phyloP scores from a whole-genome alignment of 1,139 yeast species.

The Sugiyamaella pinicola region DNA sequence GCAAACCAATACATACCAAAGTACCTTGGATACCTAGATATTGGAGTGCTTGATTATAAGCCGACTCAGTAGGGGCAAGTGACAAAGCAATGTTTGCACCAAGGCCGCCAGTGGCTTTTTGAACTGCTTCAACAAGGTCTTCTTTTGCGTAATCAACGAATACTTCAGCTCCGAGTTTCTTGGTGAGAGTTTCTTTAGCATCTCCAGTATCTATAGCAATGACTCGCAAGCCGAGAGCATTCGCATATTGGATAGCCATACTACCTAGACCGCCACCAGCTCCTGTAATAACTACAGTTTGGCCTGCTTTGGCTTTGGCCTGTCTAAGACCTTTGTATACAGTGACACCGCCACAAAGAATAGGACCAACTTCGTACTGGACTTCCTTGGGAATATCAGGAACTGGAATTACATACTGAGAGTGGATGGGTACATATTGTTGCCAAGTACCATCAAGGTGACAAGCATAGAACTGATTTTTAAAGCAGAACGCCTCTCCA shows the following conservation, averaged over 20 bases:
- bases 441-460: slow-evolving; percentile 78
- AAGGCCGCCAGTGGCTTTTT: slow-evolving; percentile 58
- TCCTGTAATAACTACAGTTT: slow-evolving; percentile 75
- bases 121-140: slow-evolving; percentile 50
- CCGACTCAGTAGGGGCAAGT: slow-evolving; percentile 69
- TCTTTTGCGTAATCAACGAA: slow-evolving; percentile 58
- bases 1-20: slow-evolving; percentile 71
- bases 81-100: slow-evolving; percentile 71
- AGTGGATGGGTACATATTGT: slow-evolving; percentile 75
- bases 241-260: slow-evolving; percentile 71
- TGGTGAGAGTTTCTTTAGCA: slow-evolving; percentile 57
- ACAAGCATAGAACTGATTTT: slow-evolving; percentile 51
- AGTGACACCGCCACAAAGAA: slow-evolving; percentile 74
- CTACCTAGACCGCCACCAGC: slow-evolving; percentile 82
- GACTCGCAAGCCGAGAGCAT: slow-evolving; percentile 71
- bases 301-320: slow-evolving; percentile 61
- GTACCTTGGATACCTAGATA: slow-evolving; percentile 70
- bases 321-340: slow-evolving; percentile 74
- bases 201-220: slow-evolving; percentile 70
- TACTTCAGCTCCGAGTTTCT: slow-evolving; percentile 63
- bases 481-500: slow-evolving; percentile 30
- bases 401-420: slow-evolving; percentile 73
- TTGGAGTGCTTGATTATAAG: slow-evolving; percentile 61
- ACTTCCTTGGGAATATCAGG: slow-evolving; percentile 62
- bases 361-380: slow-evolving; percentile 66